Base-by-base conservation (phyloP, 306 rosid genomes). In the Corylus americana region DNA sequence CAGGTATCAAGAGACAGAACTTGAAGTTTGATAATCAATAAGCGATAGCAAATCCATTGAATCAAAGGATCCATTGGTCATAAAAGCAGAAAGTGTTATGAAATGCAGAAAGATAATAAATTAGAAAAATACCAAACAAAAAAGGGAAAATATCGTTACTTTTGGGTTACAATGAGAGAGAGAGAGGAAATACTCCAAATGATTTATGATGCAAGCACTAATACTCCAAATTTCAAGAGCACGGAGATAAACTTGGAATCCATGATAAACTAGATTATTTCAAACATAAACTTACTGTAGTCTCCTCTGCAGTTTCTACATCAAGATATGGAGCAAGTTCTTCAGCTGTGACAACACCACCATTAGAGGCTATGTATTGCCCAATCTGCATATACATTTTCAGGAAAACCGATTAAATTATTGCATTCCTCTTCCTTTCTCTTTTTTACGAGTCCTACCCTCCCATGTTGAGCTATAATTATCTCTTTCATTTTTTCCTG, bases 251-350 rank as follows among this genome's bases (percentile, higher is more conserved):
- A 68, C 79, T 59, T 14, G 16, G 17, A 63, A 53, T 55, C 22
- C 64, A 51, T 44, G 45, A 47, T 25, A 71, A 55, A 57, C 62
- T 25, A 70, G 55, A 58, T 4, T 31, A 50, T 31, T 11, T 11
- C 16, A 73, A 61, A 74, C 73, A 14, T 16, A 20, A 83, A 82
- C 80, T 83, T 81, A 96, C 98, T 86, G 77, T 77, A 22, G 86
- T 77, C 59, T 75, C 83, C 76, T 83, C 86, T 0, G 76, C 69
- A 61, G 91, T 81, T 70, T 89, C 87, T 77, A 93, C 72, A 73
- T 93, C 98, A 86, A 93, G 93, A 88, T 90, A 96, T 51, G 98
- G 98, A 78, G 96, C 97, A 80, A 96, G 90, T 86, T 96, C 99
- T 89, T 96, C 98, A 48, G 99, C 96, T 50, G 99, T 82, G 66